Percentiles rank a stretch among this genome's conserved stretches.
phyloP scores from a whole-genome alignment of 371 early-diverging fungal genomes.

The Apophysomyces ossiformis region DNA sequence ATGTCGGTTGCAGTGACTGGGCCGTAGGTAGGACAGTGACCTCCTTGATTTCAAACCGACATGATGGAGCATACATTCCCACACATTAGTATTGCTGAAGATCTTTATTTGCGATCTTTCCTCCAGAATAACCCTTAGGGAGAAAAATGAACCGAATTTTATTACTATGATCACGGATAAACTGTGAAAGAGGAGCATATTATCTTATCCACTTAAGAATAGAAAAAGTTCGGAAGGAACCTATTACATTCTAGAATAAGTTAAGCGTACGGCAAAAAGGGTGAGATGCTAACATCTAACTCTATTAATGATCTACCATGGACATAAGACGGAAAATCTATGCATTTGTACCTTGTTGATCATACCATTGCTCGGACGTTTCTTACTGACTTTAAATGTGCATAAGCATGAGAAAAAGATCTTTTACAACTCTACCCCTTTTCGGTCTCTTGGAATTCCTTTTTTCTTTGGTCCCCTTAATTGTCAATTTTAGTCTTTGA shows the following conservation, averaged over 20 bases:
- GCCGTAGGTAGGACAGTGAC: neutral
- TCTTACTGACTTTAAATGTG: neutral
- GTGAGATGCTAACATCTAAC: neutral
- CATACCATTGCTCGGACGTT: conserved; percentile 4
- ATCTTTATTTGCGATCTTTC: neutral
- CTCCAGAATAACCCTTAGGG: conserved; percentile 1
- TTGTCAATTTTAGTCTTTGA: conserved; percentile 5
- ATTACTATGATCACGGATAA: neutral
- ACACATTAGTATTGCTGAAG: neutral
- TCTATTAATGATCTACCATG: conserved; percentile 6
- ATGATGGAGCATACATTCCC: neutral
- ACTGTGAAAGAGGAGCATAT: neutral
- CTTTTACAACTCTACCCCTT: neutral
- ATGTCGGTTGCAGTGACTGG: neutral
- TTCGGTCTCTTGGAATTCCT: neutral
- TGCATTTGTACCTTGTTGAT: conserved; percentile 3
- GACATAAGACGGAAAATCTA: conserved; percentile 2
- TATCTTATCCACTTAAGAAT: neutral
- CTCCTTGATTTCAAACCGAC: conserved; percentile 1
- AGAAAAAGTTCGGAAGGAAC: neutral
- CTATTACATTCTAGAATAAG: neutral
- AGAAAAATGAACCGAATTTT: conserved; percentile 1
- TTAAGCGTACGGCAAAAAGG: neutral
- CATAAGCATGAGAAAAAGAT: neutral
- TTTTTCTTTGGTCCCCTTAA: neutral